phyloP scores from a whole-genome alignment of 805 yeast genomes.

The Candida dendrica region DNA sequence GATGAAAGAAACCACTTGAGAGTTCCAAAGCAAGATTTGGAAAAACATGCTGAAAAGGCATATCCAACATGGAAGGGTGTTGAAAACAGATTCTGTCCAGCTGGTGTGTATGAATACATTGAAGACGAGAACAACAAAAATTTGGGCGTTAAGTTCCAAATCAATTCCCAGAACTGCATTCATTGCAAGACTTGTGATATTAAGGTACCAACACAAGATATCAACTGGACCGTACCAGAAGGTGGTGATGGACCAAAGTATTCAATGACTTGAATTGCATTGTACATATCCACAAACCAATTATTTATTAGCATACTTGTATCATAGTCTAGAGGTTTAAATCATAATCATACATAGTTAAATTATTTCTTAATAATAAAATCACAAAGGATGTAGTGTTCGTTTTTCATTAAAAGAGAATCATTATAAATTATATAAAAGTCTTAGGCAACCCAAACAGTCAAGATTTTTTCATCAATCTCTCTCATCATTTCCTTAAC shows the following conservation, averaged over 20 bases:
- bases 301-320: neutral
- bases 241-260: slow-evolving; percentile 99
- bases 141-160: slow-evolving; percentile 77
- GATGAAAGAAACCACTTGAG: slow-evolving; percentile 87
- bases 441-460: slow-evolving; percentile 31
- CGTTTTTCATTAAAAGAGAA: neutral
- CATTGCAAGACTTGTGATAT: slow-evolving; percentile 99
- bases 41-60: slow-evolving; percentile 57
- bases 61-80: slow-evolving; percentile 80
- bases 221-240: slow-evolving; percentile 95
- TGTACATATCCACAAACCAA: neutral
- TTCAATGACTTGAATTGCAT: slow-evolving; percentile 52
- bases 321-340: neutral
- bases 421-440: slow-evolving; percentile 1
- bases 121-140: slow-evolving; percentile 49
- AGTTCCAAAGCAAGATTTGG: slow-evolving; percentile 52
- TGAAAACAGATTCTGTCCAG: slow-evolving; percentile 93
- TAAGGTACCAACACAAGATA: slow-evolving; percentile 91
- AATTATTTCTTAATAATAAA: neutral
- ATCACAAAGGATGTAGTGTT: neutral
- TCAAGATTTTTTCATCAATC: slow-evolving; percentile 38
- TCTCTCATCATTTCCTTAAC: slow-evolving; percentile 67
- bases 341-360: neutral
- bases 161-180: slow-evolving; percentile 94
- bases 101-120: slow-evolving; percentile 92